phyloP scores from a whole-genome alignment of 352 stramenopile genomes.

The Hyaloperonospora brassicae region DNA sequence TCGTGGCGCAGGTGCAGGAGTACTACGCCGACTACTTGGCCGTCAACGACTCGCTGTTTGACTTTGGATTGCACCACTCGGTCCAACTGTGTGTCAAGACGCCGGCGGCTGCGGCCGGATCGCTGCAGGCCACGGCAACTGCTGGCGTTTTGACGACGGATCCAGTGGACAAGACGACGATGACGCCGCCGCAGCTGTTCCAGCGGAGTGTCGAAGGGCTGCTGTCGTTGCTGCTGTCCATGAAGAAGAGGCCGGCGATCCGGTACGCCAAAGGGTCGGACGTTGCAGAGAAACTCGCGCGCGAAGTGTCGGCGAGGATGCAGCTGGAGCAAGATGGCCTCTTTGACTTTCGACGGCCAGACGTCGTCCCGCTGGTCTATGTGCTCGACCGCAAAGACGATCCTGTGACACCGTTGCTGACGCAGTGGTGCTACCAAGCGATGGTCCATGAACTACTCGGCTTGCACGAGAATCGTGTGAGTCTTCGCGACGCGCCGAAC shows the following conservation, averaged over 20 bases:
- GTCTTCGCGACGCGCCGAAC: slow-evolving; percentile 90
- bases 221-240: slow-evolving; percentile 89
- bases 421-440: slow-evolving; percentile 96
- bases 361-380: slow-evolving; percentile 80
- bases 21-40: slow-evolving; percentile 98
- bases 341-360: slow-evolving; percentile 93
- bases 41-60: slow-evolving; percentile 97
- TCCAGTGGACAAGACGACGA: slow-evolving; percentile 27
- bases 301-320: slow-evolving; percentile 92
- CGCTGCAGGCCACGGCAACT: slow-evolving; percentile 30
- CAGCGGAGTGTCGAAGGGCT: slow-evolving; percentile 91
- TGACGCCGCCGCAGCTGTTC: slow-evolving; percentile 48
- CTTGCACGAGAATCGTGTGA: slow-evolving; percentile 96
- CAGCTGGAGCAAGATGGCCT: slow-evolving; percentile 90
- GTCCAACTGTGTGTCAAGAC: slow-evolving; percentile 48
- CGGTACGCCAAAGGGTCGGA: slow-evolving; percentile 92
- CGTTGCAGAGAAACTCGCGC: slow-evolving; percentile 89
- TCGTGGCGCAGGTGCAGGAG: slow-evolving; percentile 95
- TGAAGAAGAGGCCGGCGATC: slow-evolving; percentile 95
- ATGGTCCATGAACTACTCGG: slow-evolving; percentile 99
- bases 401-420: slow-evolving; percentile 97
- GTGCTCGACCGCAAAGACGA: slow-evolving; percentile 98
- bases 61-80: slow-evolving; percentile 87
- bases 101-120: slow-evolving; percentile 19
- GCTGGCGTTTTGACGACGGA: slow-evolving; percentile 41